Conservation (phyloP, 352 stramenopile genomes). For the Plasmopara viticola region DNA sequence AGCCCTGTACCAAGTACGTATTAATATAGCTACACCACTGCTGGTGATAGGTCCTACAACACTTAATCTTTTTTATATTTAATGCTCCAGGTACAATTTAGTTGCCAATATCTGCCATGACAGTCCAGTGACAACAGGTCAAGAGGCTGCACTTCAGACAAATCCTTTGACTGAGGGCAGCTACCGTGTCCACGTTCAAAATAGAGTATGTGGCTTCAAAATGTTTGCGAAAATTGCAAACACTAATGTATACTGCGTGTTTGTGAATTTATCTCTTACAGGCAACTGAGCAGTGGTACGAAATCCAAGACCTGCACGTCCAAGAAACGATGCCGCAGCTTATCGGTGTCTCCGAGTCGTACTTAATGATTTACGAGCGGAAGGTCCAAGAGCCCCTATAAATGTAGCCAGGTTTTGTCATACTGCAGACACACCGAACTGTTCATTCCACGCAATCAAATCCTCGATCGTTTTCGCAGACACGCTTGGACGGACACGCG, state of each 20-base stretch:
- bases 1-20: slow-evolving; percentile 61
- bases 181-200: slow-evolving; percentile 96
- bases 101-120: slow-evolving; percentile 98
- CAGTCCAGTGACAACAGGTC: slow-evolving; percentile 88
- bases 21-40: background rate
- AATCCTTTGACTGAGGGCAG: slow-evolving; percentile 94
- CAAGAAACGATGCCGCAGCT: slow-evolving; percentile 97
- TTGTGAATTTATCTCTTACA: slow-evolving; percentile 23
- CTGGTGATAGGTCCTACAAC: no score
- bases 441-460: slow-evolving; percentile 59
- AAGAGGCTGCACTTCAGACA: slow-evolving; percentile 80
- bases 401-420: slow-evolving; percentile 20
- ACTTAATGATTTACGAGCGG: slow-evolving; percentile 88
- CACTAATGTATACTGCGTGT: slow-evolving; percentile 9
- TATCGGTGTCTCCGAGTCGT: slow-evolving; percentile 94
- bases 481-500: slow-evolving; percentile 64
- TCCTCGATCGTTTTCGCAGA: slow-evolving; percentile 46
- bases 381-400: slow-evolving; percentile 33
- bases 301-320: slow-evolving; percentile 97
- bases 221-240: slow-evolving; percentile 2
- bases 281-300: slow-evolving; percentile 96
- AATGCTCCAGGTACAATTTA: slow-evolving; percentile 92
- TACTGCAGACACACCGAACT: slow-evolving; percentile 59
- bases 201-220: slow-evolving; percentile 55
- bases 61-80: no score